Evolutionary conservation across 2,329 filamentous ascomycete species (phyloP).

Genomic region (Talaromyces atroroseus): DNA sequence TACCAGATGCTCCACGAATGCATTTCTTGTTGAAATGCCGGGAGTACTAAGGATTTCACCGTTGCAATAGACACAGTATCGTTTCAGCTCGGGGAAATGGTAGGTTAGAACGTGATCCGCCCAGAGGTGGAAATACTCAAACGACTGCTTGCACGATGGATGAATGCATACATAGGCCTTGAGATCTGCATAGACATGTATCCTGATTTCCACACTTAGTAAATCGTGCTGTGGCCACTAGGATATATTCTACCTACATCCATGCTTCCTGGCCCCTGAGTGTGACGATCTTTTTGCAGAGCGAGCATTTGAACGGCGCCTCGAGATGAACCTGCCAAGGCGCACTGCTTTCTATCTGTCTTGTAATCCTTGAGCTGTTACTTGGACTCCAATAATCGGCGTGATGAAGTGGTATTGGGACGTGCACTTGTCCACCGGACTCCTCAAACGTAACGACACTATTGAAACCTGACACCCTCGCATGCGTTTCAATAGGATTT

Average conservation of each 20-base stretch:
- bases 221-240: background rate
- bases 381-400: conserved; percentile 6
- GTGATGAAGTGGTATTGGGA: conserved; percentile 4
- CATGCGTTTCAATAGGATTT: conserved; percentile 1
- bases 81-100: conserved; percentile 6
- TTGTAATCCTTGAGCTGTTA: conserved; percentile 1
- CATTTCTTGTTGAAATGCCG: conserved; percentile 2
- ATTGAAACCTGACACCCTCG: conserved; percentile 3
- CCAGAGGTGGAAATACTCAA: conserved; percentile 10
- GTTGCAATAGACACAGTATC: conserved; percentile 6
- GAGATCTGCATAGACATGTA: conserved; percentile 8
- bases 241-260: conserved; percentile 2
- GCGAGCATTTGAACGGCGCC: conserved; percentile 5
- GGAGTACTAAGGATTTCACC: background rate
- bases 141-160: conserved; percentile 1
- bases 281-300: conserved; percentile 7
- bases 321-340: conserved; percentile 8
- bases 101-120: conserved; percentile 4
- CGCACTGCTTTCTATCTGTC: background rate
- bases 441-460: conserved; percentile 11
- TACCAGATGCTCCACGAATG: conserved; percentile 8
- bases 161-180: conserved; percentile 8
- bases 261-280: conserved; percentile 8
- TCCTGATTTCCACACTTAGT: background rate
- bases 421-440: conserved; percentile 4